Evolutionary conservation across 2,329 filamentous ascomycete species (phyloP), one percentile per base, ranked within the genome.

Genomic region (Nothophoma quercina): DNA sequence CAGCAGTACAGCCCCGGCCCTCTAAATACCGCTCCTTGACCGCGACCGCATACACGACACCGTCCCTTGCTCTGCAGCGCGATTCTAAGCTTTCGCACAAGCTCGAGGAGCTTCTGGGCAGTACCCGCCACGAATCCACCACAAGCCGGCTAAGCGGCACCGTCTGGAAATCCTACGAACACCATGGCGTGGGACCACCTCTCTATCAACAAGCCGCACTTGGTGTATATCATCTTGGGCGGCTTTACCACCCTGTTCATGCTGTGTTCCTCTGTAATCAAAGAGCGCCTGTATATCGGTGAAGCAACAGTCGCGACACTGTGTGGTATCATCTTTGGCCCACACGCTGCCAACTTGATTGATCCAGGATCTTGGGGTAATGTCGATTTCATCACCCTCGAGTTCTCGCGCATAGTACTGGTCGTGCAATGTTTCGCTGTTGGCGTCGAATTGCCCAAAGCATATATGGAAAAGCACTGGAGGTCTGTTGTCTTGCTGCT

Each of bases 391-490:
- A 86, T 95, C 70, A 96, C 91, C 10, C 84, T 96, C 59, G 91
- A 96, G 71, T 93, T 95, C 78, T 92, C 91, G 35, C 88, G 92
- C 61, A 89, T 96, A 64, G 91, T 96, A 59, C 83, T 96, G 34
- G 91, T 96, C 58, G 90, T 96, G 25, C 92, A 96, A 79, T 96
- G 91, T 78, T 96, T 96, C 73, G 91, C 91, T 69, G 87, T 96
- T 43, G 91, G 91, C 44, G 91, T 96, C 78, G 91, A 96, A 78
- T 79, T 96, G 81, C 91, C 91, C 23, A 91, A 90, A 73, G 89
- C 88, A 59, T 99, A 99, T 79, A 99, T 99, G 95, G 95, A 98
- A 72, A 88, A 87, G 66, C 95, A 99, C 77, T 99, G 95, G 95
- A 89, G 85, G 69, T 98, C 93, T 1, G 95, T 99, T 57, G 79